Conservation (phyloP, 164 flowering plant genomes). For the Nelumbo lutea region DNA sequence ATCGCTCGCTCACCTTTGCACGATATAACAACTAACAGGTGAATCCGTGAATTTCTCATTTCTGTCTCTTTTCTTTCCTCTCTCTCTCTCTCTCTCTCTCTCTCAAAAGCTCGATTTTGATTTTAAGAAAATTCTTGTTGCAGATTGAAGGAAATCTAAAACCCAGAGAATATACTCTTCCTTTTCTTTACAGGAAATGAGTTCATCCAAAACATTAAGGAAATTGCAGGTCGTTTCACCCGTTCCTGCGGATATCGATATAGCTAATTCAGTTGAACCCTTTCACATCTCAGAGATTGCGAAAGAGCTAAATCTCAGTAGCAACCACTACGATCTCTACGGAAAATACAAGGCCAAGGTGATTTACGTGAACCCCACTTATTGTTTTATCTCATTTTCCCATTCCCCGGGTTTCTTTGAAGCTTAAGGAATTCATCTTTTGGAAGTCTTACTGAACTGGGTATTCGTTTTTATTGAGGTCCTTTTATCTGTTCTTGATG, state of each 20-base stretch:
- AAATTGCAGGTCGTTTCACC: conserved; percentile 77
- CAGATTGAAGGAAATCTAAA: background rate
- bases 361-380: conserved; percentile 7
- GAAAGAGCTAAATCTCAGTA: conserved; percentile 55
- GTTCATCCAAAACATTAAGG: conserved; percentile 54
- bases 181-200: conserved; percentile 20
- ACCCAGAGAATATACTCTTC: background rate
- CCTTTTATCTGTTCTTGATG: conserved; percentile 76
- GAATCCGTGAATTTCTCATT: no score
- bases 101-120: background rate
- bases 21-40: no score
- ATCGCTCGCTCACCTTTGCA: no score
- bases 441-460: conserved; percentile 10
- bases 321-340: conserved; percentile 83
- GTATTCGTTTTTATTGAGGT: conserved; percentile 41
- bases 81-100: background rate
- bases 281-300: conserved; percentile 89
- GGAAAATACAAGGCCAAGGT: conserved; percentile 99
- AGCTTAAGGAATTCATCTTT: background rate
- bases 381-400: background rate
- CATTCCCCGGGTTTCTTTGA: background rate
- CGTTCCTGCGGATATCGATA: conserved; percentile 94
- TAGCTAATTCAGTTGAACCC: conserved; percentile 86
- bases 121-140: background rate
- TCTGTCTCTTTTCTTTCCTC: background rate